Base-by-base conservation (phyloP, 257 asterid species). In the Henckelia pumila region DNA sequence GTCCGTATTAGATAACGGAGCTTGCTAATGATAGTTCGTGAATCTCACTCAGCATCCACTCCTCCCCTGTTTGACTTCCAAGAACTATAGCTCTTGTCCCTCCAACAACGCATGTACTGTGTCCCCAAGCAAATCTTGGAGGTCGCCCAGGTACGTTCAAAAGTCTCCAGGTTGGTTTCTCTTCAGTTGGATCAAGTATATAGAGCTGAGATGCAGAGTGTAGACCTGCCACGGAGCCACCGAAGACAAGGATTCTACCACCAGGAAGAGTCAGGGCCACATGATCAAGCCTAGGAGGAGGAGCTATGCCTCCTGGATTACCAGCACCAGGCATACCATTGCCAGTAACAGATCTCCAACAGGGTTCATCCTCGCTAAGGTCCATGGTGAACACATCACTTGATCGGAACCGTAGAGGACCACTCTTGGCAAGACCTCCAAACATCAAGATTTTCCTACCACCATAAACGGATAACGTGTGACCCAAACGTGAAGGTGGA, bases 321-420 rank as follows among this genome's bases (percentile, higher is more conserved):
- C 95, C 96, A 10, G 95, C 91, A 68, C 97, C 97, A 0, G 97
- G 97, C 98, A 92, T 89, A 49, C 89, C 94, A 29, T 88, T 89
- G 53, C 97, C 98, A 1, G 97, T 89, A 11, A 92, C 90, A 68
- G 85, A 79, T 67, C 97, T 86, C 98, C 97, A 92, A 62, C 96
- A 82, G 1, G 97, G 96, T 68, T 89, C 89, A 0, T 83, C 98
- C 79, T 92, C 98, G 5, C 98, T 80, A 65, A 92, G 68, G 76
- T 92, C 98, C 93, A 92, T 88, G 5, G 97, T 92, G 79, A 85
- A 92, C 26, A 89, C 97, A 55, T 92, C 98, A 72, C 98, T 89
- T 32, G 98, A 89, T 61, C 98, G 87, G 71, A 92, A 88, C 47
- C 96, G 74, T 64, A 92, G 80, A 19, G 97, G 92, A 21, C 98